Base-by-base conservation (phyloP, 2,329 filamentous ascomycete species). In the Dothidotthia symphoricarpi region DNA sequence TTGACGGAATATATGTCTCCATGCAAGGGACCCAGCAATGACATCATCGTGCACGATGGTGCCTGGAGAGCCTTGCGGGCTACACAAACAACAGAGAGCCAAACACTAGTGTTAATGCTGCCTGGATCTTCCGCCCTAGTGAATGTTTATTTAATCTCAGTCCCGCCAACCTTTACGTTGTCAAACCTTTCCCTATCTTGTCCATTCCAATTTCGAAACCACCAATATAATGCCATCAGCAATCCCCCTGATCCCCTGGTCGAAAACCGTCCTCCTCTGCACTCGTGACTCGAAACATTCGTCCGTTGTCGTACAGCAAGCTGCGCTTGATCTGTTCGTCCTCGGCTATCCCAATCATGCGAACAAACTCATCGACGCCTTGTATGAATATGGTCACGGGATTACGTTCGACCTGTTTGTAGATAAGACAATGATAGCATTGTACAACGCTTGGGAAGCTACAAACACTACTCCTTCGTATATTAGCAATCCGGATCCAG, bases 161-260 rank as follows among this genome's bases (percentile, higher is more conserved):
- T n/a, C n/a, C n/a, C n/a, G n/a, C n/a, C n/a, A n/a, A n/a, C n/a
- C n/a, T n/a, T n/a, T n/a, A n/a, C n/a, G n/a, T n/a, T n/a, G n/a
- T n/a, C n/a, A n/a, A n/a, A n/a, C n/a, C n/a, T n/a, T n/a, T n/a
- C n/a, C n/a, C n/a, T n/a, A n/a, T n/a, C n/a, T n/a, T n/a, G n/a
- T n/a, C n/a, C n/a, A n/a, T n/a, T n/a, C n/a, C n/a, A n/a, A n/a
- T n/a, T n/a, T n/a, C n/a, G n/a, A n/a, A n/a, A n/a, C n/a, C n/a
- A n/a, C n/a, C 10, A 17, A 10, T 15, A 46, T 40, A 33, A 10
- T 27, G 16, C 16, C 27, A n/a, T 24, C 11, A 14, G 4, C 24
- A 16, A 16, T 43, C 3, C 35, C 32, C 3, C 28, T 46, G 12
- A 26, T 43, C 24, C 33, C 39, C 22, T 39, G 36, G 32, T 26